phyloP scores from a whole-genome alignment of 2,329 filamentous ascomycete genomes.

The Colletotrichum australisinense region DNA sequence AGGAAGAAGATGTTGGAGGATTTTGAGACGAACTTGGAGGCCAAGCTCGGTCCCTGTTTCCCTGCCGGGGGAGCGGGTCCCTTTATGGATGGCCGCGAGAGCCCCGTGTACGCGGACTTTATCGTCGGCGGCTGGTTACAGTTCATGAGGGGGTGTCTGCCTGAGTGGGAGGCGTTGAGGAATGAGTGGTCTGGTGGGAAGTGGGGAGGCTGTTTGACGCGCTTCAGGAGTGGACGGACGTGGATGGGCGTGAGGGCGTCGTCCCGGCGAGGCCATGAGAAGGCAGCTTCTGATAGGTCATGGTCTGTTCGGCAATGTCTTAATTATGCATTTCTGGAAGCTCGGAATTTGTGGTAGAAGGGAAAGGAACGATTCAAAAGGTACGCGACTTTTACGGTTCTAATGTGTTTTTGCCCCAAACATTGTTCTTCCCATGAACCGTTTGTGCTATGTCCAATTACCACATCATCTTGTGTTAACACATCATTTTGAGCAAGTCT shows the following conservation, averaged over 20 bases:
- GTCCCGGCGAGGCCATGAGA: not conserved
- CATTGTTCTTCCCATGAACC: not conserved
- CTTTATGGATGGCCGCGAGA: slow-evolving; percentile 50
- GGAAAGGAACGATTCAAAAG: no score
- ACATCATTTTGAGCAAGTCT: no score
- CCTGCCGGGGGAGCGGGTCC: slow-evolving; percentile 53
- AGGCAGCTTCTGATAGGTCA: no score
- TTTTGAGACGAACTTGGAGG: not conserved
- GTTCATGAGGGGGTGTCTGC: slow-evolving; percentile 55
- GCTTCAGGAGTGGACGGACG: slow-evolving; percentile 49
- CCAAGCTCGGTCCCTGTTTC: not conserved
- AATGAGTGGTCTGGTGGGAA: slow-evolving; percentile 60
- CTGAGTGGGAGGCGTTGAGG: slow-evolving; percentile 56
- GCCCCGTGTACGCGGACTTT: slow-evolving; percentile 68
- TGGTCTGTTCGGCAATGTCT: no score
- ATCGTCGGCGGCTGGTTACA: slow-evolving; percentile 68
- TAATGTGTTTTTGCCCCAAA: not conserved
- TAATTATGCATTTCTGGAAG: no score
- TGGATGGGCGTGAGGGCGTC: slow-evolving; percentile 35
- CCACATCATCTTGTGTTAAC: no score
- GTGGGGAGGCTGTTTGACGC: slow-evolving; percentile 62
- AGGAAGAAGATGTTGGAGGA: not conserved
- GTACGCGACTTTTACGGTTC: not conserved
- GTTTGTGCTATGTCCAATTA: no score
- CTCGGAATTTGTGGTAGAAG: no score